Conservation (phyloP, 495 filamentous ascomycete species). For the Lasiosphaeria hispida region DNA sequence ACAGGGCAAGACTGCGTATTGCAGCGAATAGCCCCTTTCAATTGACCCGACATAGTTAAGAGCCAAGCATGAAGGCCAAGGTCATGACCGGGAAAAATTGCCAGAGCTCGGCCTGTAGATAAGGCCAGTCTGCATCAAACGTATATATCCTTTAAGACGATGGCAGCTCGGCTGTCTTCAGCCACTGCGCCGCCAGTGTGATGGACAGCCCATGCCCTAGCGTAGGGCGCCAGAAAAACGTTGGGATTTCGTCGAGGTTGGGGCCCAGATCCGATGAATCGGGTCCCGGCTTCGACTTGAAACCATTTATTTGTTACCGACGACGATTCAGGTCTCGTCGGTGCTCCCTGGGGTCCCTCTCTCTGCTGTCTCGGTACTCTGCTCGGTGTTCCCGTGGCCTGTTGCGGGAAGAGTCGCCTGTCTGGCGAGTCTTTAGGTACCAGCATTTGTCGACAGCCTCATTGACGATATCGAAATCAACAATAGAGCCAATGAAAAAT, state of each 20-base stretch:
- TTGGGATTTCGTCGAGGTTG: no score
- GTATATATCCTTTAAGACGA: conserved; percentile 8
- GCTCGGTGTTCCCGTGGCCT: neutral
- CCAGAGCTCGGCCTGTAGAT: no score
- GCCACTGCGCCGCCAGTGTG: neutral
- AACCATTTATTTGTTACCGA: no score
- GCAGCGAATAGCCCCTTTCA: no score
- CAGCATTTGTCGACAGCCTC: conserved; percentile 47
- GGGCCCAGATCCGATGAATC: no score
- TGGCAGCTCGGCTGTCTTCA: neutral
- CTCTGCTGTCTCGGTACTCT: neutral
- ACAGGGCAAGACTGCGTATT: no score
- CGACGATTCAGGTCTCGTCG: no score
- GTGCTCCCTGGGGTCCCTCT: no score
- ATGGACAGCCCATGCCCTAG: neutral
- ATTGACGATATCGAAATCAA: conserved; percentile 35
- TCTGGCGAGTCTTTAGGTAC: conserved; percentile 36
- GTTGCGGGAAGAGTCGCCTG: neutral
- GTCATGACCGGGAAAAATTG: no score
- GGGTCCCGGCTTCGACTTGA: no score
- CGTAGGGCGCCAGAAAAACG: neutral
- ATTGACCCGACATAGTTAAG: no score
- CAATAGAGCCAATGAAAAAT: conserved; percentile 44
- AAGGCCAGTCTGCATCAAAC: neutral
- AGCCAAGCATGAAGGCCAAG: no score